Conservation (phyloP, 1,284 basidiomycete genomes). For the Leccinum olivaceoglutinosum region DNA sequence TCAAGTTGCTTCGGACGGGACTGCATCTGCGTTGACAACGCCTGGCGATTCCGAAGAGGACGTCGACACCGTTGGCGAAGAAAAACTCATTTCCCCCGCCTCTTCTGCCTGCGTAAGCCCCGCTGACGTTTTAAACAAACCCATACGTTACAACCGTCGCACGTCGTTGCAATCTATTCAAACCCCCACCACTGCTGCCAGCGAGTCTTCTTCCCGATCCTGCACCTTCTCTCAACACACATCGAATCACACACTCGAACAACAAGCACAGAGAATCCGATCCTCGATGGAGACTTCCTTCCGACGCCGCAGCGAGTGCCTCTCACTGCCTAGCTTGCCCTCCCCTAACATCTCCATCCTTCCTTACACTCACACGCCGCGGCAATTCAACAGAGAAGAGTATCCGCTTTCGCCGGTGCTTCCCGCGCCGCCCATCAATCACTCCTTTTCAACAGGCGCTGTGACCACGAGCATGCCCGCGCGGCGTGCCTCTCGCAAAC, state of each 20-base stretch:
- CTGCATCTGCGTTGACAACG: conserved; percentile 14
- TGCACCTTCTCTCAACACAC: conserved; percentile 12
- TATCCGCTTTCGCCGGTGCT: conserved; percentile 21
- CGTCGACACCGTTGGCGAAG: conserved; percentile 13
- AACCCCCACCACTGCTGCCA: conserved; percentile 3
- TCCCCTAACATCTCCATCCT: conserved; percentile 14
- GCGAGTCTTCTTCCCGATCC: conserved; percentile 6
- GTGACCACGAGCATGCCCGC: conserved; percentile 7
- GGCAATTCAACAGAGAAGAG: conserved; percentile 17
- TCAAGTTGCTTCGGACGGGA: conserved; percentile 12
- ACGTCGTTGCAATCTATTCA: conserved; percentile 19
- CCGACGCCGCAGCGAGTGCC: conserved; percentile 22
- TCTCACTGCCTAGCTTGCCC: conserved; percentile 27
- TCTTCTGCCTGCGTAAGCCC: conserved; percentile 16
- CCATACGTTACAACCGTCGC: conserved; percentile 18
- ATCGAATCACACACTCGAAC: conserved; percentile 21
- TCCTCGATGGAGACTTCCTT: conserved; percentile 28
- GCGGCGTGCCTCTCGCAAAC: conserved; percentile 37
- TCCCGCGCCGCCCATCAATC: conserved; percentile 16
- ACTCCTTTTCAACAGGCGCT: conserved; percentile 21
- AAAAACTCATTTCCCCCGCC: conserved; percentile 20
- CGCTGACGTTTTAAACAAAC: conserved; percentile 18
- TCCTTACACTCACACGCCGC: conserved; percentile 9
- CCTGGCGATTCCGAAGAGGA: conserved; percentile 22
- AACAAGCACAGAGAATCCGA: conserved; percentile 27